A percentile compares a stretch with the other conserved stretches of the same genome.
Conservation (phyloP, 116 monocot genomes). For the Cymodocea nodosa region DNA sequence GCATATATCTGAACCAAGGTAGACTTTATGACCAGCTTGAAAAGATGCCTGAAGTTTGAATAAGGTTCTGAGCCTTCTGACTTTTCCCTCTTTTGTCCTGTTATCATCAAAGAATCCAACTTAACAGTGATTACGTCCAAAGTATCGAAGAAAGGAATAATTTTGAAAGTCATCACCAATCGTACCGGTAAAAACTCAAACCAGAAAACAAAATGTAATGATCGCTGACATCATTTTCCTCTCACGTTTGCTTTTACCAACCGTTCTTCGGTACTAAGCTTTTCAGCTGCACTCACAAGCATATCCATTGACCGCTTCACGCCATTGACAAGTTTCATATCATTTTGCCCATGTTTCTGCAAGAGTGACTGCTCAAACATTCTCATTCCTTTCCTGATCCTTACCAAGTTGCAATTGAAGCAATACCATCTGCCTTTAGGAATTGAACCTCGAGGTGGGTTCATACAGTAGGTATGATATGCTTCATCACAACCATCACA, state of each 20-base stretch:
- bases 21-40: no score
- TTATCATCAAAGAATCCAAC: no score
- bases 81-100: no score
- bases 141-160: no score
- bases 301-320: constrained; percentile 26
- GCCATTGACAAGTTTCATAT: constrained; percentile 10
- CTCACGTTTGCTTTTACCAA: background rate
- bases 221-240: background rate
- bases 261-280: constrained; percentile 13
- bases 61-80: no score
- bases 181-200: no score
- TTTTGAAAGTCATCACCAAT: no score
- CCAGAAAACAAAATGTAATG: no score
- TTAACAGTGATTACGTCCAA: no score
- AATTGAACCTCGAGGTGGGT: constrained; percentile 46
- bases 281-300: constrained; percentile 40
- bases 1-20: no score
- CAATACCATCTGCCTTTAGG: constrained; percentile 86
- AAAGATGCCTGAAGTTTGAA: no score
- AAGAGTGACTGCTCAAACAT: constrained; percentile 49
- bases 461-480: constrained; percentile 91
- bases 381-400: constrained; percentile 45
- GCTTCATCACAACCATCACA: constrained; percentile 95
- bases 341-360: constrained; percentile 37
- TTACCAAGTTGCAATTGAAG: constrained; percentile 32